These are phyloP conservation scores for Penicillium longicatenatum DNA, from an alignment of 495 filamentous ascomycete genomes.

Conservation along the genomic window DNA sequence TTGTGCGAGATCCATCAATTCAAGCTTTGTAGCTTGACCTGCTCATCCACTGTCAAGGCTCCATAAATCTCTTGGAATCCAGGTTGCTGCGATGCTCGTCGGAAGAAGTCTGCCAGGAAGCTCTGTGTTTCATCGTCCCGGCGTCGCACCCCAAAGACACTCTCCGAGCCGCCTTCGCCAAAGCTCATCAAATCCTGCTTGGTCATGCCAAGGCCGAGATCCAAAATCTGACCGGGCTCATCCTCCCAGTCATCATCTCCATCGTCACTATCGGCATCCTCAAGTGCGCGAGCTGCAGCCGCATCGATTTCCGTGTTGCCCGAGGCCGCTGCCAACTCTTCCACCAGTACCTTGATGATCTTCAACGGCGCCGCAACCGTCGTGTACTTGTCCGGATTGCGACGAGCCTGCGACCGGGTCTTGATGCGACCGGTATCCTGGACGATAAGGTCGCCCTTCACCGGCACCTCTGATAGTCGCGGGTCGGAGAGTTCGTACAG, in stretches of 20 bases:
- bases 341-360: conserved; percentile 92
- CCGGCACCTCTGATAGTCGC: conserved; percentile 73
- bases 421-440: conserved; percentile 81
- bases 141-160: conserved; percentile 58
- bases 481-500: conserved; percentile 85
- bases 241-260: conserved; percentile 91
- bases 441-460: conserved; percentile 90
- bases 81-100: conserved; percentile 65
- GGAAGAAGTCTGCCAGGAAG: conserved; percentile 82
- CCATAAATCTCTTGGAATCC: conserved; percentile 75
- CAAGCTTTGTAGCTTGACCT: conserved; percentile 62
- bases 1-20: conserved; percentile 14
- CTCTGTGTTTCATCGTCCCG: conserved; percentile 91
- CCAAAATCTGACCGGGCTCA: conserved; percentile 65
- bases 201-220: conserved; percentile 66
- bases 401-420: conserved; percentile 84
- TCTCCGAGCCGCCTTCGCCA: conserved; percentile 57
- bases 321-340: conserved; percentile 71
- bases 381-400: conserved; percentile 88
- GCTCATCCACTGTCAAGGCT: conserved; percentile 70
- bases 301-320: conserved; percentile 59
- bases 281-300: conserved; percentile 53
- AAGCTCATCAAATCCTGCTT: conserved; percentile 80
- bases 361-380: conserved; percentile 84
- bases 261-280: conserved; percentile 58